Conservation (phyloP, 257 asterid genomes). For the Solanum gandarillasii region DNA sequence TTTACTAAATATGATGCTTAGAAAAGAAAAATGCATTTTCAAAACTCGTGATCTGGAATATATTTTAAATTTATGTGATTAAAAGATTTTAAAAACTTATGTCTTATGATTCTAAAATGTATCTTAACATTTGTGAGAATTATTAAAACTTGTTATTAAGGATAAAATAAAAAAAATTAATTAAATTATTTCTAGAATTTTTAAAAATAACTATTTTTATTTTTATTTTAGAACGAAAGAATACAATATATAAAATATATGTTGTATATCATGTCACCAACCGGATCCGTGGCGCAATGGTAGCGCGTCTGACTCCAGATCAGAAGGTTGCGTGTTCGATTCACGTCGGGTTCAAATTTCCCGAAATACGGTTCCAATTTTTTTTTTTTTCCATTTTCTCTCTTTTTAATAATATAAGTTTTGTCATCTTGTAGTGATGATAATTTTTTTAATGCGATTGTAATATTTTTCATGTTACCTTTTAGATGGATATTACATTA, state of each 20-base stretch:
- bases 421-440: background rate
- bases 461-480: no score
- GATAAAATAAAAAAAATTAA: background rate
- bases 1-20: no score
- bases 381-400: background rate
- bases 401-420: background rate
- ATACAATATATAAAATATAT: fast-evolving
- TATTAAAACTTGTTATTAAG: background rate
- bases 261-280: slow-evolving; percentile 32
- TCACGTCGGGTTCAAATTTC: slow-evolving; percentile 68
- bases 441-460: background rate
- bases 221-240: no score
- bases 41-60: no score
- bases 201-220: no score
- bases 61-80: no score
- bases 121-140: background rate
- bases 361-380: background rate
- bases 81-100: background rate
- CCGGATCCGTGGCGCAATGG: slow-evolving; percentile 37
- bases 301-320: slow-evolving; percentile 99
- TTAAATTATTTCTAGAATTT: background rate
- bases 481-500: background rate
- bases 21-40: no score
- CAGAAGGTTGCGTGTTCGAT: slow-evolving; percentile 99
- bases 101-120: background rate